Base-by-base conservation (phyloP, 148 eudicot species). In the Bassia scoparia region DNA sequence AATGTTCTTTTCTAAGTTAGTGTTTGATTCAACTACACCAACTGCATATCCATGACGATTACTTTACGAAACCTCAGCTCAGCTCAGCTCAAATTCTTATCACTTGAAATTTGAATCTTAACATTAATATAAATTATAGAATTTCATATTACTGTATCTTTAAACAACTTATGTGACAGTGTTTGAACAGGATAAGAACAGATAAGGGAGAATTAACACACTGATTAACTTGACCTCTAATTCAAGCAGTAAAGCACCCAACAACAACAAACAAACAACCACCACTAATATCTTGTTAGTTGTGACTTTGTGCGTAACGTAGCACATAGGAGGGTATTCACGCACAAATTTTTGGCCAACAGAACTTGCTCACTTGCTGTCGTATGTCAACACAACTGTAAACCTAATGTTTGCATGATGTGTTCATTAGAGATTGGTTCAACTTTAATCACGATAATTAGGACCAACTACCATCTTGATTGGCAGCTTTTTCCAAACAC, bases 111-210 rank as follows among this genome's bases (percentile, higher is more conserved):
- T n/a, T n/a, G n/a, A n/a, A n/a, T n/a, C n/a, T n/a, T n/a, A n/a
- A n/a, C n/a, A n/a, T n/a, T n/a, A n/a, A n/a, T n/a, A n/a, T n/a
- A n/a, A n/a, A n/a, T n/a, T n/a, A n/a, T n/a, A n/a, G n/a, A n/a
- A n/a, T n/a, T n/a, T n/a, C n/a, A n/a, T n/a, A n/a, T 63, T 37
- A 10, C 46, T 21, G 43, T 61, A 30, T 17, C 7, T 7, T 63
- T 63, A 37, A 37, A 37, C 67, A 63, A 63, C 67, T n/a, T 63
- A n/a, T 20, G 46, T n/a, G 67, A 63, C 67, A 63, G 67, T 35
- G 67, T 63, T 35, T 63, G 46, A 6, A 63, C 46, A 6, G 13
- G 27, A 35, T 35, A 63, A 63, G 67, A 63, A 43, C 17, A 35
- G 38, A 35, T 37, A 63, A 37, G 46, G n/a, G 2, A 43, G 34